These are phyloP conservation scores for Hypoxylon rickii DNA, from an alignment of 495 filamentous ascomycete species.

Conservation along the genomic window DNA sequence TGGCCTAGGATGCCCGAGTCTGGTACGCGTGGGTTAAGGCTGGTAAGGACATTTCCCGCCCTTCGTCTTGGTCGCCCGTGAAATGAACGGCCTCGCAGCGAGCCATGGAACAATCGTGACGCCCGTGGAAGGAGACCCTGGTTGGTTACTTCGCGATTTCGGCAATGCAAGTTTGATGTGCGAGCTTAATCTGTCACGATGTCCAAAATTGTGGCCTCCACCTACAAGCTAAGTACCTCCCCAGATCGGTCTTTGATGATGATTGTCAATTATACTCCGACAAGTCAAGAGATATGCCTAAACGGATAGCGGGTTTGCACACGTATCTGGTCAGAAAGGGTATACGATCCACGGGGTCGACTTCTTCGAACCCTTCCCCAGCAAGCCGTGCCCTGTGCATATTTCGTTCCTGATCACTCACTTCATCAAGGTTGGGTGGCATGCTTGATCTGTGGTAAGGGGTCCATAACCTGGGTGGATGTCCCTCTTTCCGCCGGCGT, in stretches of 20 bases:
- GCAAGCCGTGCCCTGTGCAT: background rate
- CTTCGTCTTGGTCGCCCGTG: background rate
- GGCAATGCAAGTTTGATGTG: constrained; percentile 7
- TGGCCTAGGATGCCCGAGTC: constrained; percentile 16
- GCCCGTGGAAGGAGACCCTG: constrained; percentile 5
- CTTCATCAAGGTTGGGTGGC: constrained; percentile 12
- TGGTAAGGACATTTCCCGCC: background rate
- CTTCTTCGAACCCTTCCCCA: background rate
- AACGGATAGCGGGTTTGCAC: too few relatives aligned
- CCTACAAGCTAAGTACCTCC: too few relatives aligned
- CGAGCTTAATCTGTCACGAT: constrained; percentile 14
- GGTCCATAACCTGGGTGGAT: constrained; percentile 9
- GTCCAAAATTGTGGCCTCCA: too few relatives aligned
- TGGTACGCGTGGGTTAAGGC: constrained; percentile 10
- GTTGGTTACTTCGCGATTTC: constrained; percentile 5
- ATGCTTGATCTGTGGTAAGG: background rate
- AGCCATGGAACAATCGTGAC: constrained; percentile 1
- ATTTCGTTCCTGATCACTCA: background rate
- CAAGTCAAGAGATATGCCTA: constrained; percentile 2
- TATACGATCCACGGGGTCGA: too few relatives aligned
- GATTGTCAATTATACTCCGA: constrained; percentile 1
- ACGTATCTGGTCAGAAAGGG: too few relatives aligned
- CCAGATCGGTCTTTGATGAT: constrained; percentile 6
- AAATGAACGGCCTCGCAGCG: constrained; percentile 19
- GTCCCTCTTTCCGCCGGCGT: constrained; percentile 17